Evolutionary conservation across 2,329 filamentous ascomycete species (phyloP).

Genomic region (Colletotrichum acutatum): DNA sequence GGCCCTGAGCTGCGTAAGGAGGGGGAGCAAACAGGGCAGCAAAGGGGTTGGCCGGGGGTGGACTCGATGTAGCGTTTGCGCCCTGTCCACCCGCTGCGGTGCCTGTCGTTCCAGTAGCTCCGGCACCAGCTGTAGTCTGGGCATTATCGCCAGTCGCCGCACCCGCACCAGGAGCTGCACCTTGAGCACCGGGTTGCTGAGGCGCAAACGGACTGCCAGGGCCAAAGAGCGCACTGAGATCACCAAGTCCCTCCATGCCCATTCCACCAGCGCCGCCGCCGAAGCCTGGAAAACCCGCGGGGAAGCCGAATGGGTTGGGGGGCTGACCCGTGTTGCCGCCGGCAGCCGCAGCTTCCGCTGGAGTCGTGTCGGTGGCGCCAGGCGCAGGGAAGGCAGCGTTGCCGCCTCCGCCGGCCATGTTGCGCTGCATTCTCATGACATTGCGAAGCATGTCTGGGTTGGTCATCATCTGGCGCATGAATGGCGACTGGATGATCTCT

Average conservation of each 20-base stretch:
- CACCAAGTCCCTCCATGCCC: slow-evolving; percentile 28
- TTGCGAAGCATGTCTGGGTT: slow-evolving; percentile 86
- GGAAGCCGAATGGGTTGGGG: slow-evolving; percentile 58
- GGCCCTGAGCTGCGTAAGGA: slow-evolving; percentile 47
- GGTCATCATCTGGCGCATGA: slow-evolving; percentile 92
- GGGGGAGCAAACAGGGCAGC: slow-evolving; percentile 67
- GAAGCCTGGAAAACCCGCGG: slow-evolving; percentile 30
- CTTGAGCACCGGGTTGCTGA: slow-evolving; percentile 33
- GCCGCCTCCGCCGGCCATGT: slow-evolving; percentile 65
- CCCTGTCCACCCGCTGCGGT: slow-evolving; percentile 38
- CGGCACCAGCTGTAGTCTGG: slow-evolving; percentile 29
- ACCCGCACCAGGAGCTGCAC: slow-evolving; percentile 11
- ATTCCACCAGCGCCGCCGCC: slow-evolving; percentile 18
- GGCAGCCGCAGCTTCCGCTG: slow-evolving; percentile 55
- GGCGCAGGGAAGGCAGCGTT: slow-evolving; percentile 83
- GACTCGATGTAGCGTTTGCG: slow-evolving; percentile 43
- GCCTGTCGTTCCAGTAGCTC: slow-evolving; percentile 36
- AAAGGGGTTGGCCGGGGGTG: slow-evolving; percentile 72
- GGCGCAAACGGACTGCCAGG: slow-evolving; percentile 36
- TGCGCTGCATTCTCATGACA: slow-evolving; percentile 84
- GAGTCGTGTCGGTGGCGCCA: slow-evolving; percentile 89
- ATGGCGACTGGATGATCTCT: slow-evolving; percentile 87
- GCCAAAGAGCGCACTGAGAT: slow-evolving; percentile 45
- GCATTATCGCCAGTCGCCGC: slow-evolving; percentile 33
- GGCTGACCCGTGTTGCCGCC: slow-evolving; percentile 44